phyloP scores from a whole-genome alignment of 108 stramenopile species.

The Mediolabrus comicus region DNA sequence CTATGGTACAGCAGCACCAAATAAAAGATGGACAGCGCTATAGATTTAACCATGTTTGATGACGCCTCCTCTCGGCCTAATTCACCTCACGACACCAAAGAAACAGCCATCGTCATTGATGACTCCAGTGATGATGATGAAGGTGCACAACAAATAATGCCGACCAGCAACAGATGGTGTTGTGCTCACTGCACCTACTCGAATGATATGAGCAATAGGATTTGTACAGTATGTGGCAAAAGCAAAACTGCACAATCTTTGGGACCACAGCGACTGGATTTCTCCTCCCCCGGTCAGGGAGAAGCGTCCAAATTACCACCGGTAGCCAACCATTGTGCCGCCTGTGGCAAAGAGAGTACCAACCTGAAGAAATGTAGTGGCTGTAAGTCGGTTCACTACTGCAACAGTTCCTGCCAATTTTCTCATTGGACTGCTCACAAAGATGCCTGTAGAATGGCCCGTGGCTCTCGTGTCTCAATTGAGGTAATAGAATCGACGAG shows the following conservation, averaged over 20 bases:
- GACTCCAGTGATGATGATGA: slow-evolving; percentile 5
- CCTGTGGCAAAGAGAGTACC: not conserved
- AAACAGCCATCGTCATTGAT: slow-evolving; percentile 7
- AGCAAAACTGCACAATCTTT: no score
- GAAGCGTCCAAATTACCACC: no score
- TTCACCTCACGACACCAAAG: slow-evolving; percentile 5
- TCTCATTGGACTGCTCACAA: not conserved
- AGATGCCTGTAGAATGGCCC: not conserved
- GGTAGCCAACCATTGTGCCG: no score
- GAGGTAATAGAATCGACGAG: no score
- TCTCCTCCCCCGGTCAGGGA: no score
- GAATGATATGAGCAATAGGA: no score
- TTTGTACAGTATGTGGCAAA: no score
- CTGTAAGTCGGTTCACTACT: not conserved
- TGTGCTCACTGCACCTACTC: no score
- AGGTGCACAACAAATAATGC: not conserved
- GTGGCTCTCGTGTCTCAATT: no score
- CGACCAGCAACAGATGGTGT: not conserved
- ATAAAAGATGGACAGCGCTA: not conserved
- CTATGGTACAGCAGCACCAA: no score
- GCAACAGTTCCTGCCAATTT: not conserved
- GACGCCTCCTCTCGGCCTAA: not conserved
- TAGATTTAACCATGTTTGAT: slow-evolving; percentile 1
- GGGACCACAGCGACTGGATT: no score
- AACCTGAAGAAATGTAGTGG: not conserved